Evolutionary conservation across 768 basidiomycete species (phyloP).

Genomic region (Exidia glandulosa): DNA sequence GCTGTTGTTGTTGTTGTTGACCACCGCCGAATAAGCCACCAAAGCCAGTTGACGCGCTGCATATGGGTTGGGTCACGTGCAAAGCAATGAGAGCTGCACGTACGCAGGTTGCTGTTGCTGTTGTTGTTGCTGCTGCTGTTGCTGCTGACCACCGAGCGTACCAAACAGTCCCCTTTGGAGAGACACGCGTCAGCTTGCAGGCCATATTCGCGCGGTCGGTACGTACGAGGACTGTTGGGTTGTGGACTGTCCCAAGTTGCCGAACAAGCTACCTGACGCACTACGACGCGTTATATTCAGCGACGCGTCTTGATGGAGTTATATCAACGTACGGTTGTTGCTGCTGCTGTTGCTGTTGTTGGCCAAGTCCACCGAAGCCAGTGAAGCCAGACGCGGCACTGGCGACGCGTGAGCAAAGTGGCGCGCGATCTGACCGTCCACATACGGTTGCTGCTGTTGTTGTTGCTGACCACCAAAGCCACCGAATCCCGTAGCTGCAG

Average conservation of each 20-base stretch:
- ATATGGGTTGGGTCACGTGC: constrained; percentile 13
- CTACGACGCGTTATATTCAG: neutral
- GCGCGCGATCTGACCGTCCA: too few species aligned
- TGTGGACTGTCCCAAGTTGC: neutral
- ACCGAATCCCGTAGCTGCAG: neutral
- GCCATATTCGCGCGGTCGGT: neutral
- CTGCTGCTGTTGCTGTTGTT: neutral
- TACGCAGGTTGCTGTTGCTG: constrained; percentile 14
- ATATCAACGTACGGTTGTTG: neutral
- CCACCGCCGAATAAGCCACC: constrained; percentile 9
- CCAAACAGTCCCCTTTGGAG: neutral
- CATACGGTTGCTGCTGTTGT: neutral
- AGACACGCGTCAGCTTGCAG: neutral
- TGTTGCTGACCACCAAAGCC: neutral
- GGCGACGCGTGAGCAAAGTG: too few species aligned
- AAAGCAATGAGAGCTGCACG: constrained; percentile 11
- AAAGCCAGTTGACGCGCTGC: constrained; percentile 8
- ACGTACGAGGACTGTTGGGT: too few species aligned
- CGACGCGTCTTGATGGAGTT: neutral
- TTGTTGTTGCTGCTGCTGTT: constrained; percentile 19
- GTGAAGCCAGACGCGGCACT: neutral
- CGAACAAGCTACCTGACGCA: neutral
- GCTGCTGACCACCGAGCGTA: constrained; percentile 18
- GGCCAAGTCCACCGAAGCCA: neutral
- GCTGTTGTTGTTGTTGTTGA: neutral